phyloP scores from a whole-genome alignment of 2,329 filamentous ascomycete species.

The Fusarium sp. region DNA sequence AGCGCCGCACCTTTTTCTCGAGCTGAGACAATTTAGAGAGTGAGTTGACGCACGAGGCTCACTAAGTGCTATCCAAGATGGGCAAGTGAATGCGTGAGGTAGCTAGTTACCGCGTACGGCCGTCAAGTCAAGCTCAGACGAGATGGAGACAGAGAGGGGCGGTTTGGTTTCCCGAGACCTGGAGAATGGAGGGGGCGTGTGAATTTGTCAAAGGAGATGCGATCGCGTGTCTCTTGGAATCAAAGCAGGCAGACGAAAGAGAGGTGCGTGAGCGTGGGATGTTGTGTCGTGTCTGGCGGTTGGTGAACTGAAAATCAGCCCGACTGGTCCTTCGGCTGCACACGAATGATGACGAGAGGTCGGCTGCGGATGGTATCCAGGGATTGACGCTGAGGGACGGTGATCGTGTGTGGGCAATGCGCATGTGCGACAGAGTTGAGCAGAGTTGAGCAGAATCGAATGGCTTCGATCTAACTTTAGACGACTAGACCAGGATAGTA shows the following conservation, averaged over 20 bases:
- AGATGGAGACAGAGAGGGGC: conserved; percentile 38
- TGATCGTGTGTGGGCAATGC: conserved; percentile 33
- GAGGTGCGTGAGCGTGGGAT: conserved; percentile 39
- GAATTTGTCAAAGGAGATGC: conserved; percentile 32
- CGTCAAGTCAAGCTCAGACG: conserved; percentile 19
- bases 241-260: background rate
- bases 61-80: conserved; percentile 40
- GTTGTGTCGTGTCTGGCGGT: conserved; percentile 31
- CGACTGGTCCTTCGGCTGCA: conserved; percentile 21
- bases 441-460: conserved; percentile 29
- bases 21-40: conserved; percentile 22
- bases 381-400: conserved; percentile 22
- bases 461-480: conserved; percentile 37
- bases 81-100: conserved; percentile 46
- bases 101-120: conserved; percentile 8
- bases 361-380: conserved; percentile 25
- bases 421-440: conserved; percentile 31
- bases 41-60: conserved; percentile 17
- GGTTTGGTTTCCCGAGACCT: conserved; percentile 37
- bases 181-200: conserved; percentile 42
- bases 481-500: conserved; percentile 27
- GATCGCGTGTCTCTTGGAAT: conserved; percentile 43
- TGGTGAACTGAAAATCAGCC: conserved; percentile 18
- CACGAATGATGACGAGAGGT: conserved; percentile 23
- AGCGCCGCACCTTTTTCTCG: conserved; percentile 25